These are phyloP conservation scores for Massarina eburnea DNA, from an alignment of 2,329 filamentous ascomycete species.

Conservation along the genomic window DNA sequence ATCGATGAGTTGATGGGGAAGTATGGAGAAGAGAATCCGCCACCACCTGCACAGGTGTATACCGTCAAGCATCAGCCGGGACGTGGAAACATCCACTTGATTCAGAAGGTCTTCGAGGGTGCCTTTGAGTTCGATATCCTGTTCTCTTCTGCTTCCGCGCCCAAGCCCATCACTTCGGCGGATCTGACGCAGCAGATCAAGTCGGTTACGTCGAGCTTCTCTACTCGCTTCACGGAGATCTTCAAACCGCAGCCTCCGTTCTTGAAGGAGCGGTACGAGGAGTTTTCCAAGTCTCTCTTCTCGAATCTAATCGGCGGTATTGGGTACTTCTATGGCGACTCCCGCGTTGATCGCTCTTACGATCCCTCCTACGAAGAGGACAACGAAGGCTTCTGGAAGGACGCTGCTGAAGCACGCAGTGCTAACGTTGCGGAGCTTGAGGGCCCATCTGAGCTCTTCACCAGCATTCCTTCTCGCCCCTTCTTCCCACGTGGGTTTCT, in stretches of 20 bases:
- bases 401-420: conserved; percentile 76
- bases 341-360: conserved; percentile 86
- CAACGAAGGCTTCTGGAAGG: conserved; percentile 93
- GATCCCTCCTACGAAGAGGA: conserved; percentile 94
- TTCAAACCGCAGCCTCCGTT: conserved; percentile 79
- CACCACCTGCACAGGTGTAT: conserved; percentile 84
- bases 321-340: conserved; percentile 90
- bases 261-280: conserved; percentile 67
- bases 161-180: conserved; percentile 56
- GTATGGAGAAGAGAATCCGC: conserved; percentile 63
- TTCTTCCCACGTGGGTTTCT: conserved; percentile 97
- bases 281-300: conserved; percentile 86
- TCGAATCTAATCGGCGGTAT: conserved; percentile 93
- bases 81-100: conserved; percentile 77
- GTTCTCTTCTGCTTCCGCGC: conserved; percentile 76
- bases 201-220: conserved; percentile 67
- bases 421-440: conserved; percentile 70
- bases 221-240: conserved; percentile 70
- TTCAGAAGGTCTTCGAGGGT: conserved; percentile 91
- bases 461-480: conserved; percentile 84
- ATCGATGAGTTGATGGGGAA: conserved; percentile 62
- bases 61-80: conserved; percentile 71
- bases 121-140: conserved; percentile 90
- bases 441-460: conserved; percentile 86
- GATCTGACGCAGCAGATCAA: conserved; percentile 72